phyloP scores from a whole-genome alignment of 305 asterid genomes.

The Fraxinus paxiana region DNA sequence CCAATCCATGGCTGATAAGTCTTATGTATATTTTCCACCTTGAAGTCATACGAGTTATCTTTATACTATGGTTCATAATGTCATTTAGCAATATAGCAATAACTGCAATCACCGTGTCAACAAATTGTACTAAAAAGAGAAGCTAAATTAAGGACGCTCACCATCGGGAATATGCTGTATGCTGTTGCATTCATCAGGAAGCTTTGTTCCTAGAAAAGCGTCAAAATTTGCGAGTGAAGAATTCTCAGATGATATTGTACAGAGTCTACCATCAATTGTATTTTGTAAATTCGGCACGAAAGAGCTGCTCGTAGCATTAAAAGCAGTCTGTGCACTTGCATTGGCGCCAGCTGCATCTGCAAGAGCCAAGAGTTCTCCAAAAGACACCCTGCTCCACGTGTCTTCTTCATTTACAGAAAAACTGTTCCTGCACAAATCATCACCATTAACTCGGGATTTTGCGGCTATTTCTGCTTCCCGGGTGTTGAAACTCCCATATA shows the following conservation, averaged over 20 bases:
- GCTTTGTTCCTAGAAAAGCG: constrained; percentile 23
- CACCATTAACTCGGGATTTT: neutral
- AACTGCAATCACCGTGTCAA: neutral
- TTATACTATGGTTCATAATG: neutral
- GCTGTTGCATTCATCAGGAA: constrained; percentile 10
- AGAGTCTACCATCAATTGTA: constrained; percentile 22
- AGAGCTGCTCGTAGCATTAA: constrained; percentile 30
- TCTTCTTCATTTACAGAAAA: constrained; percentile 22
- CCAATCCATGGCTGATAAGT: constrained; percentile 6
- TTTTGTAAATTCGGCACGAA: constrained; percentile 19
- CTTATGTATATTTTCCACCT: constrained; percentile 4
- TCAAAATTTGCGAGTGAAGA: constrained; percentile 24
- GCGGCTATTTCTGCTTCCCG: constrained; percentile 12
- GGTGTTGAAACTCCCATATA: constrained; percentile 5
- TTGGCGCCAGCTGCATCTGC: constrained; percentile 42
- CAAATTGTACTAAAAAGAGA: neutral
- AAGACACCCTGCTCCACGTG: constrained; percentile 34
- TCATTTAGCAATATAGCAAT: neutral
- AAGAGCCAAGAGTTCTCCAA: constrained; percentile 45
- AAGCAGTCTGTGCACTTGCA: constrained; percentile 20
- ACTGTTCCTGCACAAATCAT: constrained; percentile 10
- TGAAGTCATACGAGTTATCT: neutral
- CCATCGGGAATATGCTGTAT: constrained; percentile 22
- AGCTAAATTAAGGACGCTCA: constrained; percentile 24
- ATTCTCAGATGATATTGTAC: constrained; percentile 23